Percentiles rank a stretch among this genome's conserved stretches.
Conservation (phyloP, 169 alveolate species). For the Fabrea salina region DNA sequence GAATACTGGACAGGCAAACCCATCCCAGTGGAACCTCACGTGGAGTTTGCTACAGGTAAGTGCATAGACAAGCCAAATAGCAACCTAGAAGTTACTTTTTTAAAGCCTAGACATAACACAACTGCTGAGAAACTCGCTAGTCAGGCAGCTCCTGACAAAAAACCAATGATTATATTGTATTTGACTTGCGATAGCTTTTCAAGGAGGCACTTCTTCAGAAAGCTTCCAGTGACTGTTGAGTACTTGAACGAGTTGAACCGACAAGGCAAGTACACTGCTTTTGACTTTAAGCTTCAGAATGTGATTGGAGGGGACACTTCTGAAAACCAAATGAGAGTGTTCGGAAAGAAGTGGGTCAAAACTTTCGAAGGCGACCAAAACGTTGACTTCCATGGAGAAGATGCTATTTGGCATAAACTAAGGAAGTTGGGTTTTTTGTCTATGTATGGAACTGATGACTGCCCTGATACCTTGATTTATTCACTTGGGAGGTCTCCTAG, state of each 20-base stretch:
- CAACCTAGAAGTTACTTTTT: too few relatives aligned
- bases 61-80: background rate
- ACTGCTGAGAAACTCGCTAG: too few relatives aligned
- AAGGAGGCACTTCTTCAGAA: constrained; percentile 33
- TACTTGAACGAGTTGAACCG: background rate
- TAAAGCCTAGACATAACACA: too few relatives aligned
- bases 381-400: background rate
- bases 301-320: background rate
- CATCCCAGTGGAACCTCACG: background rate
- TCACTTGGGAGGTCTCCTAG: background rate
- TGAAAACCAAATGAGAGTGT: background rate
- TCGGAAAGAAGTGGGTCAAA: background rate
- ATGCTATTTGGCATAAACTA: background rate
- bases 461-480: background rate
- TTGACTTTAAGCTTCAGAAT: constrained; percentile 29
- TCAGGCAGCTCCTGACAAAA: too few relatives aligned
- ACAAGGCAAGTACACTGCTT: background rate
- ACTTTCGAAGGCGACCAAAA: background rate
- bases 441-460: constrained; percentile 1
- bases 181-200: constrained; percentile 16
- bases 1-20: background rate
- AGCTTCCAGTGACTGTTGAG: constrained; percentile 4
- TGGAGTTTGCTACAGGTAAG: background rate
- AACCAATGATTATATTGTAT: background rate
- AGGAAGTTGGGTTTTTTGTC: background rate